A percentile compares a stretch with the other conserved stretches of the same genome.
Conservation (phyloP, 306 rosid species). For the Vicia faba region DNA sequence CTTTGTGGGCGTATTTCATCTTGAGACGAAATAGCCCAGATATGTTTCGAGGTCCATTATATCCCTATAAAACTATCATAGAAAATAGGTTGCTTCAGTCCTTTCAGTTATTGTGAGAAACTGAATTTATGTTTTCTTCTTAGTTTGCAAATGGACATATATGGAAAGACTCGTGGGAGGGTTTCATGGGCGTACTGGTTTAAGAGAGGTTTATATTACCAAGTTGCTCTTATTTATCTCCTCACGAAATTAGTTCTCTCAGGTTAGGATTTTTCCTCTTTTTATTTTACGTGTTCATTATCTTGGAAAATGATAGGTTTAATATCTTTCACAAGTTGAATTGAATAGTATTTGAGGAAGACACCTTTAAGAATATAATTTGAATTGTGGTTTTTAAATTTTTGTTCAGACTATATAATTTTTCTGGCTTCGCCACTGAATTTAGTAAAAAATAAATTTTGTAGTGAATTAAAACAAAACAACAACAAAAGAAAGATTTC, state of each 20-base stretch:
- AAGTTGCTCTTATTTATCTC: slow-evolving; percentile 84
- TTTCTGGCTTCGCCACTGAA: too few relatives aligned
- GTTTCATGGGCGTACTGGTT: slow-evolving; percentile 94
- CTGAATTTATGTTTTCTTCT: slow-evolving; percentile 21
- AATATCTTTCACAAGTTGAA: slow-evolving; percentile 17
- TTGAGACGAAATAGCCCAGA: slow-evolving; percentile 91
- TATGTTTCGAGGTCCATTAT: slow-evolving; percentile 29
- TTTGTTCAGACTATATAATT: too few relatives aligned
- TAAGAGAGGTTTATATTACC: slow-evolving; percentile 81
- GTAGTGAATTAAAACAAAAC: too few relatives aligned
- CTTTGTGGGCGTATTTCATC: slow-evolving; percentile 71
- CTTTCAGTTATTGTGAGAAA: slow-evolving; percentile 35
- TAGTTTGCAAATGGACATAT: slow-evolving; percentile 69
- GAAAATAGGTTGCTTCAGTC: slow-evolving; percentile 22
- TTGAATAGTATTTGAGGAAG: slow-evolving; percentile 13
- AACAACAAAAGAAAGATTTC: too few relatives aligned
- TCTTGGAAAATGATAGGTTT: slow-evolving; percentile 14
- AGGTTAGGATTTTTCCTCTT: slow-evolving; percentile 53
- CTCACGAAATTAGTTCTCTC: slow-evolving; percentile 82
- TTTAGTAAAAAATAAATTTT: too few relatives aligned
- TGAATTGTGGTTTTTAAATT: too few relatives aligned
- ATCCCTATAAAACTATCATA: background rate
- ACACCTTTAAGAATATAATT: slow-evolving; percentile 11
- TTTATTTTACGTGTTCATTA: slow-evolving; percentile 27
- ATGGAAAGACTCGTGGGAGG: slow-evolving; percentile 62